Base-by-base conservation (phyloP, 2,329 filamentous ascomycete species). In the Talaromyces sp. region DNA sequence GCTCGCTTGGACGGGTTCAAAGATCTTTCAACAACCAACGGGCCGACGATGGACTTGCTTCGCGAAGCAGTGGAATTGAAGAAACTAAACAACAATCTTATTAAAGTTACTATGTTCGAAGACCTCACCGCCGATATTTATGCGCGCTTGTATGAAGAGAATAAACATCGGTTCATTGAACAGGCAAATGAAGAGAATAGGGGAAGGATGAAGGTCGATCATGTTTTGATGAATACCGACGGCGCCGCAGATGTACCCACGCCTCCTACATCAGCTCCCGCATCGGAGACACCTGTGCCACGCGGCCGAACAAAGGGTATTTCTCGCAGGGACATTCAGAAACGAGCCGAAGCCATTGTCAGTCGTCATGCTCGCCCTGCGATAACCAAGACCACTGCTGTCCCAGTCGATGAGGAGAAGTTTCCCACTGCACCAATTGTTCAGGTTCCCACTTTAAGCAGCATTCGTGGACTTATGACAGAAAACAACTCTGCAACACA, bases 111-210 rank as follows among this genome's bases (percentile, higher is more conserved):
- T 0, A 81, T 87, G 9, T 93, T 97, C 45, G 94, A 99, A 66
- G 94, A 99, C 67, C 81, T 97, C n/a, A 89, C 97, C 63, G 89
- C 87, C 21, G 94, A 99, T 73, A 86, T 89, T 51, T 99, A 96
- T 72, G 88, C 89, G 1, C 81, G 85, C 11, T 58, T 76, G 9
- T 76, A 75, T 59, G 68, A 76, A 40, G 62, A 70, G 48, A 75
- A 73, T 45, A 65, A 71, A 61, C 71, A 69, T 50, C 71, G 71
- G 41, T 69, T 75, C 19, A 62, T 75, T 25, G 70, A 76, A 56
- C 72, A 74, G 60, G 69, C 66, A 51, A 73, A 71, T 22, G 77
- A 78, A 57, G 77, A 78, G 57, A 76, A 73, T 53, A 75, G 74
- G 46, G 75, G 77, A 45, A 75, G 75, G 50, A 78, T 78, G 73